Evolutionary conservation across 371 early-diverging fungal species (phyloP).

Genomic region (Mortierella sp.): DNA sequence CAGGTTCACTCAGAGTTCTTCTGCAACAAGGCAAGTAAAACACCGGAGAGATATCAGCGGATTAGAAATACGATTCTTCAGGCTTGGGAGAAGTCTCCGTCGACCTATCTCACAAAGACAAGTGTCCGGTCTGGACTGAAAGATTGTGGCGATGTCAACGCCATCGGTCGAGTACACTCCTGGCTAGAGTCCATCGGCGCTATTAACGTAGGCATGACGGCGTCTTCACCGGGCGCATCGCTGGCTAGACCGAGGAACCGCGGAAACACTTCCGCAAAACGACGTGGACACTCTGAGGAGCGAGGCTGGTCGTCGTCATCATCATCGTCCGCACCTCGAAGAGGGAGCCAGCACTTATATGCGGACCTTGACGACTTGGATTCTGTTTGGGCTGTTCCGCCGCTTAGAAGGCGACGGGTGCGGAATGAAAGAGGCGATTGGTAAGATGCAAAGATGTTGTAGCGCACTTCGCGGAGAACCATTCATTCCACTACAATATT

Average conservation of each 20-base stretch:
- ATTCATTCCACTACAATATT: too few relatives aligned
- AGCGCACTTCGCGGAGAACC: too few relatives aligned
- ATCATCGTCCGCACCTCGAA: constrained; percentile 32
- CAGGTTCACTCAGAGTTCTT: constrained; percentile 81
- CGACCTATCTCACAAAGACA: constrained; percentile 83
- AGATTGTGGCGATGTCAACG: constrained; percentile 88
- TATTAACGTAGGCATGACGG: constrained; percentile 75
- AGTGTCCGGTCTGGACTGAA: constrained; percentile 74
- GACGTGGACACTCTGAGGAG: constrained; percentile 36
- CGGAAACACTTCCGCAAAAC: constrained; percentile 36
- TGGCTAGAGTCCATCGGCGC: constrained; percentile 85
- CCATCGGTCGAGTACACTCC: constrained; percentile 88
- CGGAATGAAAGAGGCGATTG: constrained; percentile 75
- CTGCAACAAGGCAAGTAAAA: constrained; percentile 76
- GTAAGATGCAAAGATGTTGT: constrained; percentile 42
- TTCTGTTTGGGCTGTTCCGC: constrained; percentile 30
- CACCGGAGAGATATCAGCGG: constrained; percentile 87
- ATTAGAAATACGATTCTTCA: constrained; percentile 88
- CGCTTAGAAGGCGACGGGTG: constrained; percentile 69
- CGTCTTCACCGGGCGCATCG: constrained; percentile 49
- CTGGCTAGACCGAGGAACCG: constrained; percentile 48
- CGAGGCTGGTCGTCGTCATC: constrained; percentile 50
- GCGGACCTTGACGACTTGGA: constrained; percentile 7
- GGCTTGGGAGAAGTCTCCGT: constrained; percentile 74
- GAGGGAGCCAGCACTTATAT: not conserved